Conservation (phyloP, 2,329 filamentous ascomycete genomes). For the Arachnopeziza araneosa region DNA sequence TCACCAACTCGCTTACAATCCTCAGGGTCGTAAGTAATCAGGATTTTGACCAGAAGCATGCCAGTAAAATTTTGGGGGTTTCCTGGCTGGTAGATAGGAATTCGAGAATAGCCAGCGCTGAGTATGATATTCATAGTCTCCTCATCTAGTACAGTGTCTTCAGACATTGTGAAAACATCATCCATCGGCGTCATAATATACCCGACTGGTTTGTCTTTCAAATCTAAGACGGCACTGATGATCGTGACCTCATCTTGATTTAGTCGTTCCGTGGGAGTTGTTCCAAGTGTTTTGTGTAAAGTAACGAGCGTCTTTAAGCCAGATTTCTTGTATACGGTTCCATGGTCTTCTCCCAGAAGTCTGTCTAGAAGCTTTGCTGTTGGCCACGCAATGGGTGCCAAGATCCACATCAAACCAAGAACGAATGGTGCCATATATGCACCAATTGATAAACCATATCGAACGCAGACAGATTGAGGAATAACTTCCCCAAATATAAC, state of each 20-base stretch:
- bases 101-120: slow-evolving; percentile 89
- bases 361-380: slow-evolving; percentile 93
- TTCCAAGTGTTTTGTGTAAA: slow-evolving; percentile 84
- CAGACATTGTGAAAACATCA: slow-evolving; percentile 95
- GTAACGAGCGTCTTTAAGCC: slow-evolving; percentile 95
- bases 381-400: slow-evolving; percentile 86
- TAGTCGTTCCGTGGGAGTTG: slow-evolving; percentile 74
- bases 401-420: slow-evolving; percentile 82
- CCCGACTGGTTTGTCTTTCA: slow-evolving; percentile 93
- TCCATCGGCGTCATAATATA: slow-evolving; percentile 99
- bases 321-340: slow-evolving; percentile 96
- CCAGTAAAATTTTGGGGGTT: slow-evolving; percentile 87
- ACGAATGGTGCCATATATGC: slow-evolving; percentile 90
- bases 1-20: slow-evolving; percentile 82
- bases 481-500: slow-evolving; percentile 98
- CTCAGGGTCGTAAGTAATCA: slow-evolving; percentile 97
- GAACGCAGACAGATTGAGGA: slow-evolving; percentile 92
- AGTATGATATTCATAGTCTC: slow-evolving; percentile 91
- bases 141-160: slow-evolving; percentile 88
- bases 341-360: slow-evolving; percentile 89
- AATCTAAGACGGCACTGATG: slow-evolving; percentile 90
- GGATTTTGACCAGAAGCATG: slow-evolving; percentile 96
- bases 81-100: slow-evolving; percentile 85
- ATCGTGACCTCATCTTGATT: slow-evolving; percentile 99
- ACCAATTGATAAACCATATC: slow-evolving; percentile 91